These are phyloP conservation scores for Fusarium coffeatum DNA, from an alignment of 2,329 filamentous ascomycete genomes.

Conservation along the genomic window DNA sequence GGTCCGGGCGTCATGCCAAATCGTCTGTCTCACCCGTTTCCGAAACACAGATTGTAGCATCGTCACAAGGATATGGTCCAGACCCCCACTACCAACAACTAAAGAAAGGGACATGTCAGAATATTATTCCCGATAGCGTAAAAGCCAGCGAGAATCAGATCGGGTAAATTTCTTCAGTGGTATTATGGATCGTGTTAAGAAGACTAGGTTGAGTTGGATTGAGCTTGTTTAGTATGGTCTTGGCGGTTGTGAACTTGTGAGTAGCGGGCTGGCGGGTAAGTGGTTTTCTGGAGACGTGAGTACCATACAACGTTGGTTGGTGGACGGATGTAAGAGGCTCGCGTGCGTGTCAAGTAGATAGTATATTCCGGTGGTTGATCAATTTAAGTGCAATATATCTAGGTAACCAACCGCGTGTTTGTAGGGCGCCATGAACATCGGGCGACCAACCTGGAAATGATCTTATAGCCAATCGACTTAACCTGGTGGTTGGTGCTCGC, in stretches of 20 bases:
- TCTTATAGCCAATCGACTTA: too few relatives aligned
- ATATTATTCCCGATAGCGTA: neutral
- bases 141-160: neutral
- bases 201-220: neutral
- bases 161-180: neutral
- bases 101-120: neutral
- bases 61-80: slow-evolving; percentile 22
- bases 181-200: slow-evolving; percentile 4
- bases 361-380: neutral
- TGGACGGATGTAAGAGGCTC: too few relatives aligned
- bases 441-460: neutral
- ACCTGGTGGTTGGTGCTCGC: too few relatives aligned
- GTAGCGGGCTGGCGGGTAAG: too few relatives aligned
- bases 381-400: neutral
- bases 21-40: slow-evolving; percentile 21
- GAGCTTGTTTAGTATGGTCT: neutral
- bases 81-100: neutral
- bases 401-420: neutral
- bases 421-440: neutral
- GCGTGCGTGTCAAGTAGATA: neutral
- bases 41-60: slow-evolving; percentile 37
- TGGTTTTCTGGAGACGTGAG: neutral
- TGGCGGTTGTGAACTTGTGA: neutral
- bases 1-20: slow-evolving; percentile 22
- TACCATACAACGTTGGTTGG: neutral